Evolutionary conservation across 371 early-diverging fungal genomes (phyloP), one percentile per base, ranked within the genome.

Genomic region (Encephalitozoon intestinalis): DNA sequence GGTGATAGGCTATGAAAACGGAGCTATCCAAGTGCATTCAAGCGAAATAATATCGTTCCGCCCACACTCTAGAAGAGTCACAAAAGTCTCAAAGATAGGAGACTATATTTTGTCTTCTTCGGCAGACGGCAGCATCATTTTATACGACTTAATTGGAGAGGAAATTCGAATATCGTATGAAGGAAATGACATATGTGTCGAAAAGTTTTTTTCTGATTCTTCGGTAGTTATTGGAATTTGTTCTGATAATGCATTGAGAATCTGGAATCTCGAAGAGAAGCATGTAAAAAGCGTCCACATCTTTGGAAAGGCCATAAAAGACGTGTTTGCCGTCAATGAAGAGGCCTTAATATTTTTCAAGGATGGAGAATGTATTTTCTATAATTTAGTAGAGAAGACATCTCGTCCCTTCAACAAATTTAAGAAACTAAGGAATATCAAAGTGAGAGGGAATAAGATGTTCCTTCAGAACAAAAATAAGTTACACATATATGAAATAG

Each of bases 361-460:
- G 31, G 40, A 37, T 49, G 74, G 78, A 7, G 43, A 49, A 2
- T 51, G 26, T 15, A 30, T 50, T 39, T 23, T 73, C 2, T 34
- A 67, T 26, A 43, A 67, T 54, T 43, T 74, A 9, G 44, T 52
- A 18, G 46, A 28, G 7, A 67, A 46, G 21, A 18, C 51, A 7
- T 26, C 28, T 8, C 44, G 12, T 2, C 26, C 18, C 0, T 67
- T 66, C 28, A 51, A 39, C 28, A 68, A 43, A 25, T 76, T 72
- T 51, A 77, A 71, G 39, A 81, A 81, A 43, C 58, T 67, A 26
- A 73, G 70, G 51, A 67, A 58, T 39, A 63, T 71, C 15, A 70
- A 53, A 11, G 2, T 30, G 1, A 41, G 28, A n/a, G 73, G 30
- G 15, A 46, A 63, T 23, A 63, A 4, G 23, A 1, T 80, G 26